These are phyloP conservation scores for Plasmodium blacklocki DNA, from an alignment of 169 alveolate species.

Conservation along the genomic window DNA sequence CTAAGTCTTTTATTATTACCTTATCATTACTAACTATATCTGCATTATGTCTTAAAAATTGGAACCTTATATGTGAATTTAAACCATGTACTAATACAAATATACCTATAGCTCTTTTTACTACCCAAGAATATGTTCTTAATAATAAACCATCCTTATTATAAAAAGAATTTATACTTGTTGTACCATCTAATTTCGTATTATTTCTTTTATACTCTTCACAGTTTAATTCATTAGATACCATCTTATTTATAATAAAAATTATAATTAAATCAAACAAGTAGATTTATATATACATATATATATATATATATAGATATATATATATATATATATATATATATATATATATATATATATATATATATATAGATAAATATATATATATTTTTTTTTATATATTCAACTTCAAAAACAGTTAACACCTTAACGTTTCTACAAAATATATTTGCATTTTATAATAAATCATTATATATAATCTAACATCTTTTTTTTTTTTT, in stretches of 20 bases:
- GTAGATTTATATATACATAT: no score
- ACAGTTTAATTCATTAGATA: background rate
- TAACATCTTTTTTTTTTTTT: no score
- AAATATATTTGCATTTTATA: no score
- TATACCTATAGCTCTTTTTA: conserved; percentile 54
- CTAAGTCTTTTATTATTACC: conserved; percentile 1
- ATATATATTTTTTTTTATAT: no score
- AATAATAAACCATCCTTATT: conserved; percentile 75
- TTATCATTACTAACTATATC: conserved; percentile 15
- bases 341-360: no score
- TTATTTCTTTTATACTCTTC: background rate
- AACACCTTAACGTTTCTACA: no score
- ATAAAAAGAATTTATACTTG: conserved; percentile 65
- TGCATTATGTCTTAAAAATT: conserved; percentile 74
- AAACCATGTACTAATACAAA: conserved; percentile 79
- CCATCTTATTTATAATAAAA: background rate
- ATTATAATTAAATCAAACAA: no score
- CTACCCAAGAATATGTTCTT: conserved; percentile 66
- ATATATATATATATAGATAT: no score
- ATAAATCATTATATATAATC: no score
- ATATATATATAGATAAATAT: no score
- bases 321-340: no score
- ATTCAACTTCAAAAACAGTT: no score
- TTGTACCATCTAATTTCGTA: conserved; percentile 23
- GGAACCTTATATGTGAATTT: conserved; percentile 76